Conservation (phyloP, 495 filamentous ascomycete species). For the Coniosporium apollinis region DNA sequence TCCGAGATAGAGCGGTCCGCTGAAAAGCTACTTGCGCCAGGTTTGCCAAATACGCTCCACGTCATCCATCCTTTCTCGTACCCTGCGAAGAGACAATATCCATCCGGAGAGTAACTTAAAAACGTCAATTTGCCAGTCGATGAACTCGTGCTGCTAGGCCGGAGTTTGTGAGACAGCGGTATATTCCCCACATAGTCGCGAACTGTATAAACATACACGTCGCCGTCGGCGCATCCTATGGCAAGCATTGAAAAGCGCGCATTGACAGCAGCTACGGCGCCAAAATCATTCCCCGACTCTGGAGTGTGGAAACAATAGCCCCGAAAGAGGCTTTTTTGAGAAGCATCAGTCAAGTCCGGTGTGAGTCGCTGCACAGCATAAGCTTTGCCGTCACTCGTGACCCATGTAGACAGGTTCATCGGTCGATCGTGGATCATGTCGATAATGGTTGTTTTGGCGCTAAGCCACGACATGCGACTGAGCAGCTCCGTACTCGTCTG, state of each 20-base stretch:
- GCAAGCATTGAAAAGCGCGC: constrained; percentile 87
- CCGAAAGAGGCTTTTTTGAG: constrained; percentile 53
- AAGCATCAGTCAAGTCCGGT: constrained; percentile 6
- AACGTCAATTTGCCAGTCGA: constrained; percentile 55
- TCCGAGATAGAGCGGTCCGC: constrained; percentile 46
- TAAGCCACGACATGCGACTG: constrained; percentile 69
- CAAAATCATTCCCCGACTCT: constrained; percentile 37
- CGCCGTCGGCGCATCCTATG: constrained; percentile 65
- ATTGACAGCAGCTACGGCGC: constrained; percentile 67
- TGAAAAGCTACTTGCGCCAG: constrained; percentile 62
- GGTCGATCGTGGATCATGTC: constrained; percentile 94
- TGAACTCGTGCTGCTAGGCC: constrained; percentile 40
- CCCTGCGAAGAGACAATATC: constrained; percentile 89
- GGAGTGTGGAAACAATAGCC: constrained; percentile 85
- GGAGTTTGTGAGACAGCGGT: constrained; percentile 68
- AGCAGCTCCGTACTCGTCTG: constrained; percentile 87
- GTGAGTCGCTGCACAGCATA: constrained; percentile 75
- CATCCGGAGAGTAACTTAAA: constrained; percentile 82
- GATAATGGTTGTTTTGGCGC: constrained; percentile 52
- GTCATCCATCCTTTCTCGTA: constrained; percentile 87
- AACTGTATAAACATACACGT: constrained; percentile 71
- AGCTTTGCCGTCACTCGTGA: constrained; percentile 74
- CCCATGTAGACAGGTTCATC: constrained; percentile 93
- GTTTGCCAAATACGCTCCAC: constrained; percentile 95
- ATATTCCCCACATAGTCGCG: constrained; percentile 90